phyloP scores from a whole-genome alignment of 1,284 basidiomycete species.

The Peniophora sp. region DNA sequence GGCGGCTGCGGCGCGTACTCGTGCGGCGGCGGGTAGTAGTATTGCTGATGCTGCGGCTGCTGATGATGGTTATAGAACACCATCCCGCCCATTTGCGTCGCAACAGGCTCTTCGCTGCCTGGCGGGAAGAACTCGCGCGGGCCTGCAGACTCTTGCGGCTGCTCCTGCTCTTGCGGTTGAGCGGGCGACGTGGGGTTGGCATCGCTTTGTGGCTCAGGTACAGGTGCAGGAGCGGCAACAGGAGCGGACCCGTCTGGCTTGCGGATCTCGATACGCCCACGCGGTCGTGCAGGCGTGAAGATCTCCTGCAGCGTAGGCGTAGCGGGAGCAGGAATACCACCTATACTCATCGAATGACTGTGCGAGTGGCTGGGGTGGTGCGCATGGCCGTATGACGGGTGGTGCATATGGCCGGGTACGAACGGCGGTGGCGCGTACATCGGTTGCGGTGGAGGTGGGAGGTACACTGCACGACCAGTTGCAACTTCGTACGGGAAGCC shows the following conservation, averaged over 20 bases:
- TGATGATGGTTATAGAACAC: slow-evolving; percentile 47
- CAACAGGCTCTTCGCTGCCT: slow-evolving; percentile 15
- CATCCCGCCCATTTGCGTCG: slow-evolving; percentile 31
- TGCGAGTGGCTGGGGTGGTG: slow-evolving; percentile 31
- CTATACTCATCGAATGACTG: too few species aligned
- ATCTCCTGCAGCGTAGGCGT: slow-evolving; percentile 53
- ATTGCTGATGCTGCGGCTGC: slow-evolving; percentile 48
- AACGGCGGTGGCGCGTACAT: slow-evolving; percentile 57
- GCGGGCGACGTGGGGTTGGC: not conserved
- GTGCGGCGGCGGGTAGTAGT: slow-evolving; percentile 59
- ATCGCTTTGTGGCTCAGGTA: slow-evolving; percentile 18
- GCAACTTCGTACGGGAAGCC: slow-evolving; percentile 74
- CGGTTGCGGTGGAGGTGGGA: slow-evolving; percentile 41
- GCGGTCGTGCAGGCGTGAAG: slow-evolving; percentile 67
- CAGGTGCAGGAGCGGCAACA: slow-evolving; percentile 28
- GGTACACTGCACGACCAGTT: slow-evolving; percentile 68
- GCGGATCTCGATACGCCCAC: slow-evolving; percentile 66
- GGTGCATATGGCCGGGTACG: slow-evolving; percentile 33
- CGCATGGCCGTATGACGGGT: slow-evolving; percentile 44
- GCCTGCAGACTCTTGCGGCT: not conserved
- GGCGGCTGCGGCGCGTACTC: not conserved
- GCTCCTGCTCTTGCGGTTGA: not conserved
- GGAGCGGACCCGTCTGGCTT: slow-evolving; percentile 38
- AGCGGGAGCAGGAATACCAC: slow-evolving; percentile 38
- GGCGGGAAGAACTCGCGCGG: slow-evolving; percentile 2